Evolutionary conservation across 2,329 filamentous ascomycete species (phyloP), one percentile per base, ranked within the genome.

Genomic region (Monascus ruber): DNA sequence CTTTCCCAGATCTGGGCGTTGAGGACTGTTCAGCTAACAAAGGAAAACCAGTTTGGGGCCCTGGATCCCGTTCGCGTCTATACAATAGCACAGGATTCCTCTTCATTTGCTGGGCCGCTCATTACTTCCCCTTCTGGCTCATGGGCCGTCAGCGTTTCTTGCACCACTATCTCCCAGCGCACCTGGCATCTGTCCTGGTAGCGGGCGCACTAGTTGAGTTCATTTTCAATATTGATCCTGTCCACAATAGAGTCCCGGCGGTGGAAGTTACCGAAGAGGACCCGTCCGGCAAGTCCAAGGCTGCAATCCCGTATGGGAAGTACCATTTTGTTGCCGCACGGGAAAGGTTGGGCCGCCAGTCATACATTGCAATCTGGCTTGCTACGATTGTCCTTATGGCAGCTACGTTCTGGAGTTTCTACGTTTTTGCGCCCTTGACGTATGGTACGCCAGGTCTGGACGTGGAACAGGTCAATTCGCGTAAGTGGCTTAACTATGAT

Each of bases 31-130:
- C 17, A 17, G 17, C 17, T 17, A 17, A 17, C 17, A 17, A 17
- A 17, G 17, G 17, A 17, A 35, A 33, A 44, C 35, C 43, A 70
- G 62, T 65, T 38, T 66, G 62, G 62, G 64, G 59, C 31, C 36
- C 57, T 83, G 87, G 87, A 49, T 87, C 91, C 26, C 88, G 91
- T 48, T 88, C 85, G 24, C 87, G 88, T 47, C 75, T 98, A 36
- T 98, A 98, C 69, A 96, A 96, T 73, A 95, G 87, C 39, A 96
- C 91, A 1, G 91, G 91, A 24, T 98, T 98, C 76, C 93, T 98
- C 72, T 96, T 95, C 78, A 77, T 98, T 41, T 86, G 87, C 40
- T 98, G 91, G 91, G 87, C 85, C 9, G 89, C 87, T 2, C 91
- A 98, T 63, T 98, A 95, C 71, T 79, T 94, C 63, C 89, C 89